phyloP scores from a whole-genome alignment of 2,329 filamentous ascomycete species.

The Bisporella sp. region DNA sequence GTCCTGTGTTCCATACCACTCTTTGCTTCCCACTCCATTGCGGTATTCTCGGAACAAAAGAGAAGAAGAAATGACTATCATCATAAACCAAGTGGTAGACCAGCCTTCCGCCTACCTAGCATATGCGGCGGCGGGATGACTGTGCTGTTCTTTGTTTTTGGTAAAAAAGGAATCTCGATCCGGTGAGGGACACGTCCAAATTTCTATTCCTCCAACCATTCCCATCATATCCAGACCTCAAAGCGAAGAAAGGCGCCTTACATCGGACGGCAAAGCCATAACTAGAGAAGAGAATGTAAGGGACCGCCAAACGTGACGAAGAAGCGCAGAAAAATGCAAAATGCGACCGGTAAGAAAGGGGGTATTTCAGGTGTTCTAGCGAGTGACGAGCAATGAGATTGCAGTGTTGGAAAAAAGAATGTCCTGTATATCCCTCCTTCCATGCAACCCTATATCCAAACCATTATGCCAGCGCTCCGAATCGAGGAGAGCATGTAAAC shows the following conservation, averaged over 20 bases:
- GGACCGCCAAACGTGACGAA: not conserved
- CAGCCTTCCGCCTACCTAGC: too few relatives aligned
- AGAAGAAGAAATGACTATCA: too few relatives aligned
- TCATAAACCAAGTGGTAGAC: too few relatives aligned
- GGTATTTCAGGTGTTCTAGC: constrained; percentile 17
- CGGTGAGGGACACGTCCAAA: constrained; percentile 1
- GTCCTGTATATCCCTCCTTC: constrained; percentile 15
- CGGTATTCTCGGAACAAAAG: too few relatives aligned
- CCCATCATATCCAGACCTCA: not conserved
- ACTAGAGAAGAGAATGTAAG: constrained; percentile 12
- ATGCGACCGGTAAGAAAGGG: constrained; percentile 5
- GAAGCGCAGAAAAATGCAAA: constrained; percentile 7
- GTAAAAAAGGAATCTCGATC: not conserved
- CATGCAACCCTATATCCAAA: not conserved
- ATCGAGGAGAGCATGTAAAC: constrained; percentile 7
- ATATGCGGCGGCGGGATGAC: not conserved
- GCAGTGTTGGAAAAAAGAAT: constrained; percentile 11
- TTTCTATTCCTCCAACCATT: not conserved
- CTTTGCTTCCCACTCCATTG: too few relatives aligned
- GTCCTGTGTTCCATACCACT: too few relatives aligned
- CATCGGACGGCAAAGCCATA: not conserved
- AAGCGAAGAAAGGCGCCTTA: not conserved
- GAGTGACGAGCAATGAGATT: constrained; percentile 9
- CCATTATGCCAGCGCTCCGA: constrained; percentile 12
- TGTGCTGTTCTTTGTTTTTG: not conserved